These are phyloP conservation scores for Neofusicoccum kwambonambiense DNA, from an alignment of 2,329 filamentous ascomycete species.

Conservation along the genomic window DNA sequence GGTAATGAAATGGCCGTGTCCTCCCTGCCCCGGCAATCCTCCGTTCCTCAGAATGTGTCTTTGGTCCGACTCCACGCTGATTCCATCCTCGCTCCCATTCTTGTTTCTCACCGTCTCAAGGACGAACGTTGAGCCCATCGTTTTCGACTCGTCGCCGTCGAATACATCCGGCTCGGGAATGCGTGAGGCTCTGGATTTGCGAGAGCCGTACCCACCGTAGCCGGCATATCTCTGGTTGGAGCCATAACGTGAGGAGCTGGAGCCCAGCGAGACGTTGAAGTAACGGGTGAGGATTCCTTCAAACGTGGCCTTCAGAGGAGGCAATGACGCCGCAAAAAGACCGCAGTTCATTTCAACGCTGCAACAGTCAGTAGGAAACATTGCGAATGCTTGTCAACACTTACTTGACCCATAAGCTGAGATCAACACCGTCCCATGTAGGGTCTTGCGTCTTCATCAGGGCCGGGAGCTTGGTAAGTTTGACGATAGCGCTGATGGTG, in stretches of 20 bases:
- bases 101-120: not conserved
- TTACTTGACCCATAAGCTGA: conserved; percentile 25
- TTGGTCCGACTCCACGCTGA: conserved; percentile 5
- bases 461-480: conserved; percentile 27
- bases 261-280: not conserved
- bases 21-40: not conserved
- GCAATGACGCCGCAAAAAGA: not conserved
- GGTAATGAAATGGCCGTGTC: not conserved
- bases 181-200: not conserved
- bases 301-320: not conserved
- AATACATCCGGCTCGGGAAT: not conserved
- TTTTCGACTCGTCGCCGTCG: not conserved
- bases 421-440: conserved; percentile 27
- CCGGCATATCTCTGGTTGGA: not conserved
- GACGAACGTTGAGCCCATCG: not conserved
- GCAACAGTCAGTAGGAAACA: too few species aligned
- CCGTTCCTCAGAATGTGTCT: not conserved
- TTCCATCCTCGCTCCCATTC: not conserved
- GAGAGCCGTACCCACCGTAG: not conserved
- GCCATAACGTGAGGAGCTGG: not conserved
- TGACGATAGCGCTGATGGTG: conserved; percentile 29
- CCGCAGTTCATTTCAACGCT: conserved; percentile 12
- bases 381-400: not conserved
- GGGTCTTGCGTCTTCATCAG: conserved; percentile 26
- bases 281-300: not conserved